Evolutionary conservation across 2,329 filamentous ascomycete species (phyloP).

Genomic region (Plectosphaerella sp.): DNA sequence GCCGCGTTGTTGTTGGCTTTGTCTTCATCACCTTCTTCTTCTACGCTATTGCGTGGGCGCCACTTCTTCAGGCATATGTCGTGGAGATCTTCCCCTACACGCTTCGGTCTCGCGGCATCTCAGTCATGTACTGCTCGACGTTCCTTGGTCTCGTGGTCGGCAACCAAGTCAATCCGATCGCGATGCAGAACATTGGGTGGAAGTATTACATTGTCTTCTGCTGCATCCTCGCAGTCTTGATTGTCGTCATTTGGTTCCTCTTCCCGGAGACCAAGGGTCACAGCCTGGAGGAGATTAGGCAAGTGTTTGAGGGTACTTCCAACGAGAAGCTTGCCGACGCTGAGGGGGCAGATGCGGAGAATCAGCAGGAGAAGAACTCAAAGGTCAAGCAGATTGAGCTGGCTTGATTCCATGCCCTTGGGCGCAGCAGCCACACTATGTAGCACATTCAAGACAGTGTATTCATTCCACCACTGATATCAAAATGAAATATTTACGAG

Average conservation of each 20-base stretch:
- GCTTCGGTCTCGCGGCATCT: constrained; percentile 9
- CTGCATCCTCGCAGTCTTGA: constrained; percentile 24
- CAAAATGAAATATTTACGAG: no score
- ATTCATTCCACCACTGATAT: no score
- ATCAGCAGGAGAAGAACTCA: no score
- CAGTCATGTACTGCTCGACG: constrained; percentile 5
- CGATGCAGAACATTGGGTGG: constrained; percentile 29
- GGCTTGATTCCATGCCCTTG: no score
- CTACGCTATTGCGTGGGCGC: constrained; percentile 29
- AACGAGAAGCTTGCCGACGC: neutral
- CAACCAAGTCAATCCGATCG: constrained; percentile 35
- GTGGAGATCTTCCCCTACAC: constrained; percentile 21
- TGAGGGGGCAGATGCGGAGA: neutral
- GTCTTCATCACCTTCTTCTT: constrained; percentile 32
- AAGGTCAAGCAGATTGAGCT: no score
- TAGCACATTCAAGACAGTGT: no score
- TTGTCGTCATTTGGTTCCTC: constrained; percentile 30
- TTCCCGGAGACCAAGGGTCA: constrained; percentile 27
- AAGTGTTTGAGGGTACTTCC: constrained; percentile 19
- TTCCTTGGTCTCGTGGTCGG: constrained; percentile 22
- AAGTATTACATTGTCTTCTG: constrained; percentile 35
- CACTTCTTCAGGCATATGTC: constrained; percentile 22
- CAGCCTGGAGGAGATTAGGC: constrained; percentile 22
- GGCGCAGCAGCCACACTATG: no score
- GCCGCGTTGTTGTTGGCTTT: constrained; percentile 23